A percentile compares a stretch with the other conserved stretches of the same genome.
Conservation (phyloP, 2,329 filamentous ascomycete species). For the Phoma sp. region DNA sequence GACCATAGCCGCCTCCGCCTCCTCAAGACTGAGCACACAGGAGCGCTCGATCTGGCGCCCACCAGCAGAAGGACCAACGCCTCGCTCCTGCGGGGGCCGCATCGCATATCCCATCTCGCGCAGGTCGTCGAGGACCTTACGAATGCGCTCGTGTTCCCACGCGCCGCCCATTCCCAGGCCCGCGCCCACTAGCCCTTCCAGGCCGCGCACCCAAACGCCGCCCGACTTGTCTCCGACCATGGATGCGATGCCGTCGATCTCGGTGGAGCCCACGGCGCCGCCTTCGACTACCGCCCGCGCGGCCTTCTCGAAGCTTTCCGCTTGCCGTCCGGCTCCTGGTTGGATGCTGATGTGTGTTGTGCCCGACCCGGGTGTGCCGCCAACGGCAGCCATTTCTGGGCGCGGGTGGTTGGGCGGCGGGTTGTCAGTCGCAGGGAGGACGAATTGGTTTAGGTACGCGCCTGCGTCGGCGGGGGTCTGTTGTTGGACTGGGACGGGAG, state of each 20-base stretch:
- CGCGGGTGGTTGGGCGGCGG: slow-evolving; percentile 40
- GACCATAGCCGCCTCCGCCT: slow-evolving; percentile 45
- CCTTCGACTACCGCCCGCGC: slow-evolving; percentile 44
- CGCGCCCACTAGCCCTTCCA: slow-evolving; percentile 44
- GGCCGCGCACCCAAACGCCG: slow-evolving; percentile 43
- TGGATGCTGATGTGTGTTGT: slow-evolving; percentile 40
- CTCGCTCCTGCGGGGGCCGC: neutral
- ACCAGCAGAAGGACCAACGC: slow-evolving; percentile 17
- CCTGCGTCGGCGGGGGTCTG: slow-evolving; percentile 44
- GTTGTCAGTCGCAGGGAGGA: slow-evolving; percentile 44
- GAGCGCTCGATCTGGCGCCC: slow-evolving; percentile 17
- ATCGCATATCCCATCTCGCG: slow-evolving; percentile 17
- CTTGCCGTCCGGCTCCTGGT: slow-evolving; percentile 21
- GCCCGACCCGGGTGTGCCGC: slow-evolving; percentile 40
- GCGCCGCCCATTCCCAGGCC: slow-evolving; percentile 20
- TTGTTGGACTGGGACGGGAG: slow-evolving; percentile 27
- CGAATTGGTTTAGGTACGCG: slow-evolving; percentile 45
- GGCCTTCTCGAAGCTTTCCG: slow-evolving; percentile 37
- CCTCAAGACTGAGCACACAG: slow-evolving; percentile 42
- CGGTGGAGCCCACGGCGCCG: slow-evolving; percentile 35
- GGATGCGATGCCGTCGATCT: slow-evolving; percentile 44
- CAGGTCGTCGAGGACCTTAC: slow-evolving; percentile 13
- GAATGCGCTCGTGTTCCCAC: neutral
- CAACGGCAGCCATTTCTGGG: slow-evolving; percentile 45
- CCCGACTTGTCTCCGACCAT: slow-evolving; percentile 42